Evolutionary conservation across 1,284 basidiomycete genomes (phyloP).

Genomic region (Bondarzewia mesenterica): DNA sequence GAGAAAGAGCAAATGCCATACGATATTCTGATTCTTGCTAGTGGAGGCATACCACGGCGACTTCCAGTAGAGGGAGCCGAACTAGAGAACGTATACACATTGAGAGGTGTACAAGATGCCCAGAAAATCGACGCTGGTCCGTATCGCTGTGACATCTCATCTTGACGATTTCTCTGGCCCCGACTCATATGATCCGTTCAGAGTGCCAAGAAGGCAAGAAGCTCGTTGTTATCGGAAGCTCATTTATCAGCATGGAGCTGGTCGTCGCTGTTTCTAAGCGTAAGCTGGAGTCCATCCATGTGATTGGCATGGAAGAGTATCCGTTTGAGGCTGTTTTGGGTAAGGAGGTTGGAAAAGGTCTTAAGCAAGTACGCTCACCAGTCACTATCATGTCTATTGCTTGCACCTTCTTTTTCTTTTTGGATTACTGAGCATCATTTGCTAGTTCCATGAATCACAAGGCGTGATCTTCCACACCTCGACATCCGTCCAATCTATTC

Average conservation of each 20-base stretch:
- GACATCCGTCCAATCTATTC: slow-evolving; percentile 68
- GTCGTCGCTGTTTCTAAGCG: slow-evolving; percentile 71
- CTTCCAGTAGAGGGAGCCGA: slow-evolving; percentile 77
- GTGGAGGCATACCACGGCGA: slow-evolving; percentile 59
- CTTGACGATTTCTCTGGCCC: neutral
- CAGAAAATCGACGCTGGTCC: slow-evolving; percentile 69
- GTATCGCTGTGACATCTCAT: slow-evolving; percentile 14
- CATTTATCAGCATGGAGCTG: slow-evolving; percentile 93
- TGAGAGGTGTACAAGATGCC: slow-evolving; percentile 69
- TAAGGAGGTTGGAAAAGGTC: slow-evolving; percentile 69
- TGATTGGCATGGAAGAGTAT: slow-evolving; percentile 80
- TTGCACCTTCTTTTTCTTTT: neutral
- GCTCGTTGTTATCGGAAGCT: slow-evolving; percentile 82
- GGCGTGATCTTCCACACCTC: slow-evolving; percentile 77
- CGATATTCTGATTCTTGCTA: slow-evolving; percentile 67
- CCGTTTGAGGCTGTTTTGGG: slow-evolving; percentile 84
- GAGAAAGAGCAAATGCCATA: slow-evolving; percentile 57
- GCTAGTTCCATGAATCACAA: slow-evolving; percentile 68
- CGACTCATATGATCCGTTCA: slow-evolving; percentile 16
- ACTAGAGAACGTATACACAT: slow-evolving; percentile 72
- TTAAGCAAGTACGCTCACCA: slow-evolving; percentile 58
- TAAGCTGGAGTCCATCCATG: slow-evolving; percentile 70
- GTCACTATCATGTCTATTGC: neutral
- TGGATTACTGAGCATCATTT: slow-evolving; percentile 1
- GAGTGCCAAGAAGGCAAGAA: slow-evolving; percentile 65